Percentiles rank a stretch among this genome's conserved stretches.
Evolutionary conservation across 352 stramenopile genomes (phyloP).

Genomic region (Phytopythium sindhum): DNA sequence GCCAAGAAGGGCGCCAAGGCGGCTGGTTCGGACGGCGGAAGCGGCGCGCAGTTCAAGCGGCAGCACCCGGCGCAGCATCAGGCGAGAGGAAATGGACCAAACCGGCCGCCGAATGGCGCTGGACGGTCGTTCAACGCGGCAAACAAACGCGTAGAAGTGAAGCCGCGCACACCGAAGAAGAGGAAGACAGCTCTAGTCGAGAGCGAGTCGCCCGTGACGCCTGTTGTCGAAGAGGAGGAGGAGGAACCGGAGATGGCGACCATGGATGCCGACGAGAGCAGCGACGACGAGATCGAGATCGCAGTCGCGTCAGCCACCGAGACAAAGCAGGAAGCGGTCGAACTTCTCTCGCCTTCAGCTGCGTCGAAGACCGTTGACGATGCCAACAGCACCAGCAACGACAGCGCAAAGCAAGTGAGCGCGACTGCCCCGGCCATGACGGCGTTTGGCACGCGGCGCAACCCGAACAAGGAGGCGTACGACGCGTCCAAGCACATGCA

Average conservation of each 20-base stretch:
- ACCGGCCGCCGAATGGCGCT: background rate
- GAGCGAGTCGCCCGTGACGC: constrained; percentile 2
- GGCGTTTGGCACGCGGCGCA: constrained; percentile 70
- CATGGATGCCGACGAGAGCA: constrained; percentile 12
- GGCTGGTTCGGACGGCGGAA: constrained; percentile 19
- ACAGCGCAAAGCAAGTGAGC: background rate
- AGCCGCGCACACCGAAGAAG: background rate
- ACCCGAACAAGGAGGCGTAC: constrained; percentile 82
- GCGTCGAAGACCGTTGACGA: background rate
- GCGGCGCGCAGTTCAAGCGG: constrained; percentile 8
- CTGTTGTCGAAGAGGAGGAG: background rate
- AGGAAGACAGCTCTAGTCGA: constrained; percentile 5
- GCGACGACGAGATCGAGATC: constrained; percentile 9
- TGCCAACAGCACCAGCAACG: background rate
- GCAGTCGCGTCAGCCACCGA: background rate
- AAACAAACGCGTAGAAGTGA: background rate
- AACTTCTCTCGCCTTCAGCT: background rate
- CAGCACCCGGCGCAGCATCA: background rate
- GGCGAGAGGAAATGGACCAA: background rate
- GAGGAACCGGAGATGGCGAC: constrained; percentile 14
- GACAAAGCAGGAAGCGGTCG: background rate
- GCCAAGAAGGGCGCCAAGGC: constrained; percentile 41
- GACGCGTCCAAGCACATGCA: constrained; percentile 54
- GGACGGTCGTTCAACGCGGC: background rate
- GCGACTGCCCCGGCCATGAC: constrained; percentile 10